These are phyloP conservation scores for Pythium pyrilobum DNA, from an alignment of 352 stramenopile species.

Conservation along the genomic window DNA sequence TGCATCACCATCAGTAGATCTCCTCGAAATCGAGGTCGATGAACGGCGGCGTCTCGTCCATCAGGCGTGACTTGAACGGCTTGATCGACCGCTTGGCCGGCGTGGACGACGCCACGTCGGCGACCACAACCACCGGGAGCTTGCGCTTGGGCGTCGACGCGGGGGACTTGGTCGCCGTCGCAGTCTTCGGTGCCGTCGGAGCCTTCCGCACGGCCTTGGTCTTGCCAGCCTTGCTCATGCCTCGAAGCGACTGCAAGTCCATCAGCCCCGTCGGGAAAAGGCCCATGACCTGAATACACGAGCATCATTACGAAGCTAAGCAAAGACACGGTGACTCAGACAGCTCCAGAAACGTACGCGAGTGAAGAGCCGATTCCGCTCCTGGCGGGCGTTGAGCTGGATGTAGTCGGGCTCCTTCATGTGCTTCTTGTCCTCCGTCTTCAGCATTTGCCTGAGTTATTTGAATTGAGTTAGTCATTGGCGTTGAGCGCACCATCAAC, in stretches of 20 bases:
- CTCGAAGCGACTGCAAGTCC: conserved; percentile 58
- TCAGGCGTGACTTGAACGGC: conserved; percentile 75
- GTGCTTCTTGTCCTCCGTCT: conserved; percentile 87
- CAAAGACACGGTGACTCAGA: no score
- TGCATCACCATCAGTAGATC: conserved; percentile 16
- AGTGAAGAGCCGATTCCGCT: conserved; percentile 83
- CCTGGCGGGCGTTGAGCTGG: conserved; percentile 66
- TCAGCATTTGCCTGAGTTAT: conserved; percentile 89
- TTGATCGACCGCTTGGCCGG: conserved; percentile 53
- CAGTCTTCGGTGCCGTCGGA: conserved; percentile 17
- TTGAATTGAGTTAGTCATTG: no score
- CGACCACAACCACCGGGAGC: conserved; percentile 2
- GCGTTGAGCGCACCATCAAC: background rate
- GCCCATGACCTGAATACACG: conserved; percentile 33
- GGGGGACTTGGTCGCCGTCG: conserved; percentile 9
- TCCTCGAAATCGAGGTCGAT: conserved; percentile 65
- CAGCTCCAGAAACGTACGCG: conserved; percentile 29
- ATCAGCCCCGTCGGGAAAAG: conserved; percentile 60
- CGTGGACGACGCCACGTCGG: conserved; percentile 13
- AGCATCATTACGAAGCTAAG: background rate
- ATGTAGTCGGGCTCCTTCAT: conserved; percentile 73
- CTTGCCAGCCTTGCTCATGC: conserved; percentile 65
- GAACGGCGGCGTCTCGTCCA: conserved; percentile 61
- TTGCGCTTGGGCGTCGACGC: conserved; percentile 40
- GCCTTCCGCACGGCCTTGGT: conserved; percentile 46